phyloP scores from a whole-genome alignment of 2,329 filamentous ascomycete genomes.

The Cryphonectria naterciae region DNA sequence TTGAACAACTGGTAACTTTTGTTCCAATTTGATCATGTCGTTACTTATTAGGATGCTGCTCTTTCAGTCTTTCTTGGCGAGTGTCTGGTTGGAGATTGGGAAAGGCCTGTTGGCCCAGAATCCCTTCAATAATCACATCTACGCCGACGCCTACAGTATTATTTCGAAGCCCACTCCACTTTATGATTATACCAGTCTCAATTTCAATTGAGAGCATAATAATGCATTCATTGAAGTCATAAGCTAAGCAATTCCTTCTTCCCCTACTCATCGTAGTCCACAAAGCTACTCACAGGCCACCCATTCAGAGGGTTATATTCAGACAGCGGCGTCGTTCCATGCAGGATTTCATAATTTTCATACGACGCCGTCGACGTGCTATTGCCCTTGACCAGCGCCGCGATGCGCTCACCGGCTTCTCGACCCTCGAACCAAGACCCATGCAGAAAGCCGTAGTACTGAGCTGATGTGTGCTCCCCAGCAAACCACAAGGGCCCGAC shows the following conservation, averaged over 20 bases:
- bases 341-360: slow-evolving; percentile 38
- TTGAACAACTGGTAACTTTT: neutral
- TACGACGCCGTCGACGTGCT: slow-evolving; percentile 36
- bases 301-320: slow-evolving; percentile 42
- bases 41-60: neutral
- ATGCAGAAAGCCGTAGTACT: slow-evolving; percentile 70
- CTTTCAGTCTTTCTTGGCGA: neutral
- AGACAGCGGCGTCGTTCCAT: slow-evolving; percentile 41
- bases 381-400: slow-evolving; percentile 40
- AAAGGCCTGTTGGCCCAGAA: neutral
- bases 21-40: neutral
- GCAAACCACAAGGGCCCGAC: slow-evolving; percentile 65
- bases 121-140: neutral
- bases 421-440: slow-evolving; percentile 63
- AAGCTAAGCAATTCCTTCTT: no score
- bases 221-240: neutral
- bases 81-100: neutral
- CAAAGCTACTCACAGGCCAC: slow-evolving; percentile 44
- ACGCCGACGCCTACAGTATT: no score
- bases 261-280: slow-evolving; percentile 25
- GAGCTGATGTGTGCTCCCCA: slow-evolving; percentile 64
- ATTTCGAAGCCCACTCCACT: no score
- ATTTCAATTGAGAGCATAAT: neutral
- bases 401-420: slow-evolving; percentile 50
- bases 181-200: neutral